Base-by-base conservation (phyloP, 495 filamentous ascomycete genomes). In the Polyplosphaeria fusca region DNA sequence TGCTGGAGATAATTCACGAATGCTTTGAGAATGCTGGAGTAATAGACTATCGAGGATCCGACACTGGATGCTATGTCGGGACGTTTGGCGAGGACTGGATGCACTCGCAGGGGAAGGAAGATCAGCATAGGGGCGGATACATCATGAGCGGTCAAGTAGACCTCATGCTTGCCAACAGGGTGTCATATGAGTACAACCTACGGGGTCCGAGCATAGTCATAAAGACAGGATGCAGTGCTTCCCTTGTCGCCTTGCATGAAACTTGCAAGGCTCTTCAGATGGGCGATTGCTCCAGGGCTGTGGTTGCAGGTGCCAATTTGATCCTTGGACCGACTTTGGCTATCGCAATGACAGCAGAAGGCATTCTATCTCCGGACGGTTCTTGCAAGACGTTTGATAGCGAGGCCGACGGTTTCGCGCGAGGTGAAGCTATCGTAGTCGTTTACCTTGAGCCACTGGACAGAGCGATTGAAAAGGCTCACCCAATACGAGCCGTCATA, bases 401-500 rank as follows among this genome's bases (percentile, higher is more conserved):
- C 0, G 47, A 39, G 26, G 77, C 74, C 0, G 60, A 79, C 48
- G 77, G 77, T 0, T 80, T 79, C 35, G 72, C 68, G 0, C 70
- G 75, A 2, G 77, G 76, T 11, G 77, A 80, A 1, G 77, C 76
- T 1, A 47, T 74, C 2, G 71, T 65, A 2, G 67, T 61, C 9
- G 38, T 79, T 1, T 27, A 79, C 2, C 35, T 80, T 1, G 77
- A 78, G 51, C 53, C 53, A 1, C 60, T 64, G 20, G 52, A 22
- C 41, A 14, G 27, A 14, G 58, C 58, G 3, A 13, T 48, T 23
- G 58, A 26, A 18, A 53, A 62, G 30, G 59, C 46, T 2, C 52
- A 62, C 26, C 38, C 51, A 18, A 47, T 62, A 16, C 46, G 57
- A 26, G 52, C 52, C 30, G 40, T 62, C 23, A 51, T 60, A 24